phyloP scores from a whole-genome alignment of 1,284 basidiomycete genomes.

The Ceratobasidium sp. region DNA sequence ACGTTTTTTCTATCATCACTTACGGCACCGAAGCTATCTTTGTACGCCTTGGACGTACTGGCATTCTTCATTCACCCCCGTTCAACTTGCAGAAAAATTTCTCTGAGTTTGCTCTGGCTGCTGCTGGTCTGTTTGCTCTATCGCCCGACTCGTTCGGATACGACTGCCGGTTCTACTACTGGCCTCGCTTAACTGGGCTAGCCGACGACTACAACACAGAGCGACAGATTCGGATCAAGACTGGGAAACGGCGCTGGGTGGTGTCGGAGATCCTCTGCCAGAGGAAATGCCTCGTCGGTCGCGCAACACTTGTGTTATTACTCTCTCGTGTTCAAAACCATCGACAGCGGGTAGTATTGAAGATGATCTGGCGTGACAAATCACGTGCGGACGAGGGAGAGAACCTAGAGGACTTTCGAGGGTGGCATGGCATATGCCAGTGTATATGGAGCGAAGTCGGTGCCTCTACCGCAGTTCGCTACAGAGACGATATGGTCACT shows the following conservation, averaged over 20 bases:
- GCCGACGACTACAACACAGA: neutral
- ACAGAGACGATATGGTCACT: neutral
- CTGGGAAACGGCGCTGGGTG: neutral
- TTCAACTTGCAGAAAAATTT: neutral
- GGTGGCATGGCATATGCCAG: slow-evolving; percentile 5
- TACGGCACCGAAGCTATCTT: neutral
- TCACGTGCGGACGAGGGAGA: neutral
- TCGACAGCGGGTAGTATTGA: neutral
- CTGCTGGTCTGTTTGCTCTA: slow-evolving; percentile 8
- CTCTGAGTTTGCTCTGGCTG: neutral
- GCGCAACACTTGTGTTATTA: neutral
- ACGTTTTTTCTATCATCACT: neutral
- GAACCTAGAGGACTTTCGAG: neutral
- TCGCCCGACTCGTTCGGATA: neutral
- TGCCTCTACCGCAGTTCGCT: neutral
- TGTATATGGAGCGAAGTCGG: neutral
- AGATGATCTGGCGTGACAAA: neutral
- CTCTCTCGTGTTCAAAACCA: neutral
- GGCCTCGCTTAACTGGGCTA: neutral
- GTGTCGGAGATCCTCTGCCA: slow-evolving; percentile 14
- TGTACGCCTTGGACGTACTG: neutral
- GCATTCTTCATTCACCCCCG: slow-evolving; percentile 11
- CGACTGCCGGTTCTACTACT: slow-evolving; percentile 6
- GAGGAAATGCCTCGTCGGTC: slow-evolving; percentile 6
- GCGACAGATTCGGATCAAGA: slow-evolving; percentile 2